Evolutionary conservation across 169 alveolate genomes (phyloP), one percentile per base, ranked within the genome.

Genomic region (Eimeria maxima): DNA sequence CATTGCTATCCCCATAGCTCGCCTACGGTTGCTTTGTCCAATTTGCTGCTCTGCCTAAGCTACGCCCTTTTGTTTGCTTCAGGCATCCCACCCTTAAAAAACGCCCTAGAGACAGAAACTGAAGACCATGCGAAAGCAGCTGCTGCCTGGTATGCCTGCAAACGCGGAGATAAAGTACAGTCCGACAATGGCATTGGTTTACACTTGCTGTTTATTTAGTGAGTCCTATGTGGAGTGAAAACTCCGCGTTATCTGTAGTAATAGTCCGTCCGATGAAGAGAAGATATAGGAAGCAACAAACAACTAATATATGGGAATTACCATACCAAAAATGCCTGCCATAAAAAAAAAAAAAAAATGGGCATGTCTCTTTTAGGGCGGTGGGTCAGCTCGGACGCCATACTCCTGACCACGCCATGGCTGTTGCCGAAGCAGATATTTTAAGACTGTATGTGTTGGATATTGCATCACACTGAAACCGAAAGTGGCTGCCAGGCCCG

Each of bases 301-400:
- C 50, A 47, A 14, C 4, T 1, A n/a, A 11, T 18, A 33, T 1
- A 11, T 24, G 47, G 78, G 38, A n/a, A 55, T 29, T 47, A 3
- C 24, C 11, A 22, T 10, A 4, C 42, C 7, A 24, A 86, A 22
- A 45, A 29, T 4, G 38, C 53, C 81, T 2, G 83, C 13, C 13
- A 53, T 13, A 18, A 74, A 74, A 16, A 20, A 22, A 16, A 22
- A 16, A 8, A 3, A 27, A 14, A 29, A 73, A 33, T 38, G 53
- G 6, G 83, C 83, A 73, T 38, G n/a, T 5, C 13, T 18, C 57
- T 29, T 27, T 29, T 65, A 94, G 97, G 97, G 88, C 99, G 60
- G 92, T 98, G 44, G 99, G 99, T 7, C 98, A 98, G 97, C 97
- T 99, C 80, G 99, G 99, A 4, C 97, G 99, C 29, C 99, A 99